Evolutionary conservation across 2,329 filamentous ascomycete genomes (phyloP).

Genomic region (Harringtonia lauricola): DNA sequence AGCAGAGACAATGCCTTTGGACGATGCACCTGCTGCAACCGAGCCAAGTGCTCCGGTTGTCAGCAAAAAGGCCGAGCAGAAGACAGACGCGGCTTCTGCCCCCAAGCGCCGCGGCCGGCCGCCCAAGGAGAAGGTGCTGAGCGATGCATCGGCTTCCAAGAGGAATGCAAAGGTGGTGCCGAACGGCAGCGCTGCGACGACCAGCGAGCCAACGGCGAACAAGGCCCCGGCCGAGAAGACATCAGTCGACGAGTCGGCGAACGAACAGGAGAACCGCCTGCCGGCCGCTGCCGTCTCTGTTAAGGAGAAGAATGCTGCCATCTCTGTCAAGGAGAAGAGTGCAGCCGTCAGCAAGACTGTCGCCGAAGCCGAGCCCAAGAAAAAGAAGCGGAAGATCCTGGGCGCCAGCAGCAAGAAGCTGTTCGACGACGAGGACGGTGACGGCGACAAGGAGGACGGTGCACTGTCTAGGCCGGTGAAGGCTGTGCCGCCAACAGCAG

Average conservation of each 20-base stretch:
- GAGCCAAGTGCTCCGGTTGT: not conserved
- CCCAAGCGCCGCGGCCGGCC: conserved; percentile 32
- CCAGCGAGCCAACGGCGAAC: conserved; percentile 20
- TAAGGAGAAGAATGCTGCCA: conserved; percentile 15
- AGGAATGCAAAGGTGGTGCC: conserved; percentile 23
- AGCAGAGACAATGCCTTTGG: not conserved
- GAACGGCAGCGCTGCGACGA: conserved; percentile 12
- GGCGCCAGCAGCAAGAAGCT: conserved; percentile 52
- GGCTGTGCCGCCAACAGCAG: not conserved
- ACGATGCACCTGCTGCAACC: not conserved
- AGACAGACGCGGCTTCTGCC: conserved; percentile 9
- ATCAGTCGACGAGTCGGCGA: conserved; percentile 14
- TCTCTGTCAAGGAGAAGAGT: conserved; percentile 5
- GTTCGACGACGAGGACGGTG: conserved; percentile 60
- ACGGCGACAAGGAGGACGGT: not conserved
- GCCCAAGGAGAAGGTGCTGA: conserved; percentile 30
- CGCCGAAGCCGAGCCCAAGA: conserved; percentile 32
- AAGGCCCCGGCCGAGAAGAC: conserved; percentile 19
- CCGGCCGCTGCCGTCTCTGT: too few species aligned
- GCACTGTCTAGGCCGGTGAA: not conserved
- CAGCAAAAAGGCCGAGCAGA: not conserved
- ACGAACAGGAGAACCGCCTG: conserved; percentile 21
- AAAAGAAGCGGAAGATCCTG: conserved; percentile 65
- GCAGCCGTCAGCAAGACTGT: conserved; percentile 1
- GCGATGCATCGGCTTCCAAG: conserved; percentile 32